Evolutionary conservation across 495 filamentous ascomycete genomes (phyloP).

Genomic region (Venustampulla echinocandica): DNA sequence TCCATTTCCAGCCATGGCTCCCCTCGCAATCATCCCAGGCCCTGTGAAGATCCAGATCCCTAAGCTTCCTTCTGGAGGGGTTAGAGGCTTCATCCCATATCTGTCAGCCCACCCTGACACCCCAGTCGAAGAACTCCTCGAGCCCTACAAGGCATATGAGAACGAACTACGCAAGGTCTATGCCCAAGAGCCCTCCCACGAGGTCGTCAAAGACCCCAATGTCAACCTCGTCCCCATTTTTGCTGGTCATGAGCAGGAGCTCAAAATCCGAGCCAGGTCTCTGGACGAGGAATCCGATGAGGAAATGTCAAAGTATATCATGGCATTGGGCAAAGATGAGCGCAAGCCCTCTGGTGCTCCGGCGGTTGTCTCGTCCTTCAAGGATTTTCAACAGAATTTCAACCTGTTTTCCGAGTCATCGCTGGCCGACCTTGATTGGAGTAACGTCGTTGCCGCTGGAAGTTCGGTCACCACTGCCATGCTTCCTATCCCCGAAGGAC

Average conservation of each 20-base stretch:
- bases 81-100: conserved; percentile 34
- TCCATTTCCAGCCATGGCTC: too few relatives aligned
- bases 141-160: conserved; percentile 64
- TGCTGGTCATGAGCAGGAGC: conserved; percentile 39
- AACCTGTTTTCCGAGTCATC: conserved; percentile 64
- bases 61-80: background rate
- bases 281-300: conserved; percentile 48
- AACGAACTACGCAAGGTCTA: conserved; percentile 57
- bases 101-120: conserved; percentile 40
- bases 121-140: conserved; percentile 47
- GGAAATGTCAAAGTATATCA: conserved; percentile 58
- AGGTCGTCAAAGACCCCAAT: conserved; percentile 46
- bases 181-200: conserved; percentile 57
- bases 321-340: conserved; percentile 50
- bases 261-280: conserved; percentile 57
- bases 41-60: conserved; percentile 6
- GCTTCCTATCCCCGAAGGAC: conserved; percentile 58
- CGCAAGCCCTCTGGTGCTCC: conserved; percentile 52
- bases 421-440: conserved; percentile 60
- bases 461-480: conserved; percentile 67
- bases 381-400: conserved; percentile 70
- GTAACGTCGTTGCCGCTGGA: conserved; percentile 62
- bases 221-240: conserved; percentile 68
- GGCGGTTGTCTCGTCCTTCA: conserved; percentile 53
- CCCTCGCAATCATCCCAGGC: too few relatives aligned